These are phyloP conservation scores for Coemansia sp. DNA, from an alignment of 192 early-diverging fungal species.

Conservation along the genomic window DNA sequence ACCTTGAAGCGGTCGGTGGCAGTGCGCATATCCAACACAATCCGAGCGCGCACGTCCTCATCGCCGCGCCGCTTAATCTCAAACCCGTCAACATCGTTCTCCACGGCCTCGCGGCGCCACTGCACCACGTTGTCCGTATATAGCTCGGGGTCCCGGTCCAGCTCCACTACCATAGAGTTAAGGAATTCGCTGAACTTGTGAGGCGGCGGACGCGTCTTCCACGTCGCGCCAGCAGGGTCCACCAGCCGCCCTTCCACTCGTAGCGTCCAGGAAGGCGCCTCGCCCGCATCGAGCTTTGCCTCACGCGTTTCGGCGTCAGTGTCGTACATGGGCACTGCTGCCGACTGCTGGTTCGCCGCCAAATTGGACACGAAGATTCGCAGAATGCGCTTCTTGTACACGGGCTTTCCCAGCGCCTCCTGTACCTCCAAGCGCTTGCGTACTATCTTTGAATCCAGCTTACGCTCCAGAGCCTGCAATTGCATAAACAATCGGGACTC, in stretches of 20 bases:
- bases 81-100: constrained; percentile 69
- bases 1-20: constrained; percentile 82
- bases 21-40: constrained; percentile 77
- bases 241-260: constrained; percentile 86
- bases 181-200: constrained; percentile 89
- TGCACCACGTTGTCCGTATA: constrained; percentile 64
- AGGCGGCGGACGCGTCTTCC: constrained; percentile 58
- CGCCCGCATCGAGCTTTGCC: constrained; percentile 42
- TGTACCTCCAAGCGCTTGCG: constrained; percentile 88
- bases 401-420: constrained; percentile 76
- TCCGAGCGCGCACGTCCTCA: constrained; percentile 73
- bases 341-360: constrained; percentile 67
- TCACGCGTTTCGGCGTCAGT: constrained; percentile 15
- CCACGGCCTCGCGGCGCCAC: constrained; percentile 39
- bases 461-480: constrained; percentile 83
- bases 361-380: constrained; percentile 92
- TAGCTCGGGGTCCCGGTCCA: constrained; percentile 74
- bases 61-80: constrained; percentile 94
- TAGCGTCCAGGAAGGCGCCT: constrained; percentile 86
- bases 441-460: constrained; percentile 85
- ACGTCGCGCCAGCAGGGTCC: constrained; percentile 62
- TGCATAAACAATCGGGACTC: constrained; percentile 88
- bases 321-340: constrained; percentile 9
- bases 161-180: constrained; percentile 77
- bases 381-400: constrained; percentile 71